Conservation (phyloP, 2,329 filamentous ascomycete species). For the Sporothrix mexicana region DNA sequence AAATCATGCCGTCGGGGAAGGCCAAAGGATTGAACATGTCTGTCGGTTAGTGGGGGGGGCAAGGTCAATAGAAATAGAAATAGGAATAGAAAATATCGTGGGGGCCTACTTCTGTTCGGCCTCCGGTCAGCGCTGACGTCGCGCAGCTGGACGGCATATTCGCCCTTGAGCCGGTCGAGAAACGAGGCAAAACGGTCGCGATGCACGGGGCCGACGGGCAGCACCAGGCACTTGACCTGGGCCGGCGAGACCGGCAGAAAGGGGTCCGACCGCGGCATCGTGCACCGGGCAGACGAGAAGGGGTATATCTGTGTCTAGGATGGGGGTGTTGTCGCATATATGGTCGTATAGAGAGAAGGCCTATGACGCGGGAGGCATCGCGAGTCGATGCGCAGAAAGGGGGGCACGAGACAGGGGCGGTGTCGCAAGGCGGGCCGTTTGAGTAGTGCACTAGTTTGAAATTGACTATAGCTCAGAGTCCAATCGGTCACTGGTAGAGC, state of each 20-base stretch:
- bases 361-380: constrained; percentile 31
- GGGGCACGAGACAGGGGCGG: constrained; percentile 18
- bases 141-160: constrained; percentile 81
- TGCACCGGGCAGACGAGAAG: not conserved
- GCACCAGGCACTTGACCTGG: constrained; percentile 83
- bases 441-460: not conserved
- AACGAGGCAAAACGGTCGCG: constrained; percentile 80
- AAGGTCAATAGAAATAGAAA: too few relatives aligned
- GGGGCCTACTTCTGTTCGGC: constrained; percentile 78
- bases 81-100: too few relatives aligned
- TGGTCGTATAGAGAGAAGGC: not conserved
- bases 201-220: constrained; percentile 87
- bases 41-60: constrained; percentile 47
- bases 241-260: constrained; percentile 90
- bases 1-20: constrained; percentile 82
- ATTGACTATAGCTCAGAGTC: not conserved
- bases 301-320: not conserved
- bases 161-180: constrained; percentile 74
- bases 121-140: constrained; percentile 85
- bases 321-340: not conserved
- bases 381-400: constrained; percentile 18
- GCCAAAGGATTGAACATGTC: constrained; percentile 93
- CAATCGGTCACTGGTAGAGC: not conserved
- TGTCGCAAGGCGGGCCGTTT: not conserved
- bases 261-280: constrained; percentile 66